Evolutionary conservation across 176 grass and related monocot genomes (phyloP).

Genomic region (Alopecurus myosuroides): DNA sequence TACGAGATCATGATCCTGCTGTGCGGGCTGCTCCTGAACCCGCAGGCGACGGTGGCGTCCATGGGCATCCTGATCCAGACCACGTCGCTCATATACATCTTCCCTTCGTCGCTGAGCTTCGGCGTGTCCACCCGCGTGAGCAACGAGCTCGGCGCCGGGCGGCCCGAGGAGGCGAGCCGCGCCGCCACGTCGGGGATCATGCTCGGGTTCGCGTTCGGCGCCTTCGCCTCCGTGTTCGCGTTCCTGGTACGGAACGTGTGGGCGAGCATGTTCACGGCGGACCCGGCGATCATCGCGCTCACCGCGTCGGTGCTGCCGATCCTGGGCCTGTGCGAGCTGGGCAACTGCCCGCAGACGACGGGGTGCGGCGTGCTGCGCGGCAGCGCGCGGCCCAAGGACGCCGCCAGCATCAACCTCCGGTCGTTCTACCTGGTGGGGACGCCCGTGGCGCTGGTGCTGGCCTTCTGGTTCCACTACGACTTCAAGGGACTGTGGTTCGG

Average conservation of each 20-base stretch:
- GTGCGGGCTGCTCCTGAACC: constrained; percentile 81
- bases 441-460: constrained; percentile 68
- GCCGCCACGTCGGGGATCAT: constrained; percentile 53
- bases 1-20: constrained; percentile 98
- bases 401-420: constrained; percentile 75
- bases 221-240: constrained; percentile 56
- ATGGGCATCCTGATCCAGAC: constrained; percentile 98
- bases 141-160: constrained; percentile 83
- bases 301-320: constrained; percentile 74
- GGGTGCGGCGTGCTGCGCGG: constrained; percentile 83
- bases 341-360: constrained; percentile 88
- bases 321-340: constrained; percentile 71
- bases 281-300: constrained; percentile 60
- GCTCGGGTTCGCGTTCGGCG: constrained; percentile 60
- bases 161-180: constrained; percentile 50
- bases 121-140: constrained; percentile 88
- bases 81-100: constrained; percentile 93
- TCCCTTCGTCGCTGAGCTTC: constrained; percentile 88
- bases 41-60: constrained; percentile 81
- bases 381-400: constrained; percentile 76
- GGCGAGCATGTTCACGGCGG: constrained; percentile 75
- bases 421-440: constrained; percentile 76
- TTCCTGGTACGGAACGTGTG: constrained; percentile 53
- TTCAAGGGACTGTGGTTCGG: constrained; percentile 82
- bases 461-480: constrained; percentile 54